Evolutionary conservation across 164 flowering plant genomes (phyloP).

Genomic region (Vitis labrusca): DNA sequence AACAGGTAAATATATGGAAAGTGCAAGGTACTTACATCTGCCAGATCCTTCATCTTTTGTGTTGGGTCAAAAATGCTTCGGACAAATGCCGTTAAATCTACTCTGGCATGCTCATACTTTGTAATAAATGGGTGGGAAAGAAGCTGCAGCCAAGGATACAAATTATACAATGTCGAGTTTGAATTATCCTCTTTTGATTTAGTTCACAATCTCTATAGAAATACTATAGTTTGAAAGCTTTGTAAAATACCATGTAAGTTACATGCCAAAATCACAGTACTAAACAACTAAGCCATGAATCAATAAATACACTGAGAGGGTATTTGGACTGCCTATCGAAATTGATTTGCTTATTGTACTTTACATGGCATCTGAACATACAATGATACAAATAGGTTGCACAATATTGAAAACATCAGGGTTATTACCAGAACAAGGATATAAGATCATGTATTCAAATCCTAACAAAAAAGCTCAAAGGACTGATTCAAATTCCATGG

Average conservation of each 20-base stretch:
- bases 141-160: conserved; percentile 56
- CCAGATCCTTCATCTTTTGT: conserved; percentile 89
- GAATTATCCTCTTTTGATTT: not conserved
- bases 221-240: not conserved
- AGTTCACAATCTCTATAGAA: not conserved
- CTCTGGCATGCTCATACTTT: conserved; percentile 59
- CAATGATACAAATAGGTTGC: too few species aligned
- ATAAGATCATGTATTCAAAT: not conserved
- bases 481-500: not conserved
- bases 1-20: conserved; percentile 1
- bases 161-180: not conserved
- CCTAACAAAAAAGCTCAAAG: not conserved
- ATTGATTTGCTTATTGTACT: too few species aligned
- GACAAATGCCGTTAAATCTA: conserved; percentile 82
- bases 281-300: too few species aligned
- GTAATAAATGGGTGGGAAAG: conserved; percentile 87
- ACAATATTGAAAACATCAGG: too few species aligned
- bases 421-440: not conserved
- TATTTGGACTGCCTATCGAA: too few species aligned
- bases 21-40: conserved; percentile 69
- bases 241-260: not conserved
- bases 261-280: too few species aligned
- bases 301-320: too few species aligned
- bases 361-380: too few species aligned
- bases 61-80: conserved; percentile 85